phyloP scores from a whole-genome alignment of 345 rosid genomes.

The Alliaria petiolata region DNA sequence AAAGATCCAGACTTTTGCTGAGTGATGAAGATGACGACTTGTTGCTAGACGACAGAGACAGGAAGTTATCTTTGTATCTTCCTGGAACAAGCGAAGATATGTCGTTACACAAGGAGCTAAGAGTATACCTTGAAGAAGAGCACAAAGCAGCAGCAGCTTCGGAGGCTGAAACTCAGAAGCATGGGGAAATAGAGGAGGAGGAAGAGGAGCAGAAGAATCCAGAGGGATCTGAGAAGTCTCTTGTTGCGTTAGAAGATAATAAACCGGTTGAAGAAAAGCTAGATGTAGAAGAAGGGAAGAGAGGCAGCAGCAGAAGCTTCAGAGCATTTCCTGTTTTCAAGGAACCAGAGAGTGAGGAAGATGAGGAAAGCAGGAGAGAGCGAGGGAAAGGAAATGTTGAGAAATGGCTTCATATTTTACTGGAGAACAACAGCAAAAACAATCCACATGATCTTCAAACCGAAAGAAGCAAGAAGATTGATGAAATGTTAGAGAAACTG shows the following conservation, averaged over 20 bases:
- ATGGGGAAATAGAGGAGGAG: slow-evolving; percentile 38
- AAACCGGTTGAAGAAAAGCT: slow-evolving; percentile 42
- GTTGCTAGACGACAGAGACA: slow-evolving; percentile 45
- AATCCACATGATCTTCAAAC: slow-evolving; percentile 40
- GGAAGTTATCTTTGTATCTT: slow-evolving; percentile 49
- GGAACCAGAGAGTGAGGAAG: slow-evolving; percentile 59
- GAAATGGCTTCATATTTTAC: slow-evolving; percentile 84
- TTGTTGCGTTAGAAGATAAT: slow-evolving; percentile 35
- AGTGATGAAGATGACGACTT: slow-evolving; percentile 51
- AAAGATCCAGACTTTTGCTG: slow-evolving; percentile 54
- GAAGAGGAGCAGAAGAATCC: slow-evolving; percentile 27
- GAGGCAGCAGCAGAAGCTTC: slow-evolving; percentile 20
- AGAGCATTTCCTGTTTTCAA: slow-evolving; percentile 29
- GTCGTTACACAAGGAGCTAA: slow-evolving; percentile 61
- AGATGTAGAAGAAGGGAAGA: slow-evolving; percentile 41
- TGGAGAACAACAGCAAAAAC: slow-evolving; percentile 40
- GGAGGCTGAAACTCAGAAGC: slow-evolving; percentile 33
- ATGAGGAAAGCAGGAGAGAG: slow-evolving; percentile 65
- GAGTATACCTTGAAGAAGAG: slow-evolving; percentile 69
- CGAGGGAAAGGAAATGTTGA: slow-evolving; percentile 93
- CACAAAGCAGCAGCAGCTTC: slow-evolving; percentile 46
- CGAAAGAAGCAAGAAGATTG: slow-evolving; percentile 33
- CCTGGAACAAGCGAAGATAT: slow-evolving; percentile 56
- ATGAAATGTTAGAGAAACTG: slow-evolving; percentile 54
- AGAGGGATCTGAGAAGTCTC: slow-evolving; percentile 35